Evolutionary conservation across 495 filamentous ascomycete genomes (phyloP).

Genomic region (Tuber brumale): DNA sequence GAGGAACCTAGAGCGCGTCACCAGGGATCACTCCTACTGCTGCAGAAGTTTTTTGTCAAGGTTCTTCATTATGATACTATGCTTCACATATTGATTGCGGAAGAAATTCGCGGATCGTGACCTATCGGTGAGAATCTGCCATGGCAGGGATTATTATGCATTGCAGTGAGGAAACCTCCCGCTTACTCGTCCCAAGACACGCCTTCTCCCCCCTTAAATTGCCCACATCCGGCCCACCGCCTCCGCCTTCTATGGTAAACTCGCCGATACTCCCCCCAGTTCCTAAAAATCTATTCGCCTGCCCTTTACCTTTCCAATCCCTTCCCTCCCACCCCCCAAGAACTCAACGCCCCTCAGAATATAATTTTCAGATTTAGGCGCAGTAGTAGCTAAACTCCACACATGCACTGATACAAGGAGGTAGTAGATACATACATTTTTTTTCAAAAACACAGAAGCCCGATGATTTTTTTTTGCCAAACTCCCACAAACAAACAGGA

Average conservation of each 20-base stretch:
- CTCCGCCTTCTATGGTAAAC: neutral
- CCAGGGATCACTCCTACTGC: neutral
- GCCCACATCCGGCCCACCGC: neutral
- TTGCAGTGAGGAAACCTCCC: neutral
- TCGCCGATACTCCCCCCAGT: neutral
- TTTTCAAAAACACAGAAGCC: neutral
- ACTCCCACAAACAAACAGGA: neutral
- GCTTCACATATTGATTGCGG: neutral
- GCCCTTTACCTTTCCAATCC: neutral
- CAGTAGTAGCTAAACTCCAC: slow-evolving; percentile 2
- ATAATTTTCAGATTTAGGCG: slow-evolving; percentile 5
- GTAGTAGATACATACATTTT: slow-evolving; percentile 4
- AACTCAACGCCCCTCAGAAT: neutral
- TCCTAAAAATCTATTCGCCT: neutral
- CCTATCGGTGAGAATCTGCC: neutral
- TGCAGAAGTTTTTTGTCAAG: neutral
- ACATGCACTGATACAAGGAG: slow-evolving; percentile 3
- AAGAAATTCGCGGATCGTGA: too few species aligned
- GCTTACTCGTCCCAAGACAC: neutral
- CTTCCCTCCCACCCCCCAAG: neutral
- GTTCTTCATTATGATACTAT: neutral
- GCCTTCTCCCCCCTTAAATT: neutral
- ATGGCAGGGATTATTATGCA: neutral
- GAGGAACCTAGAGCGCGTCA: neutral
- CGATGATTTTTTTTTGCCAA: slow-evolving; percentile 6